Percentiles rank a stretch among this genome's conserved stretches.
These are phyloP conservation scores for Fusarium avenaceum DNA, from an alignment of 2,329 filamentous ascomycete species.

Conservation along the genomic window DNA sequence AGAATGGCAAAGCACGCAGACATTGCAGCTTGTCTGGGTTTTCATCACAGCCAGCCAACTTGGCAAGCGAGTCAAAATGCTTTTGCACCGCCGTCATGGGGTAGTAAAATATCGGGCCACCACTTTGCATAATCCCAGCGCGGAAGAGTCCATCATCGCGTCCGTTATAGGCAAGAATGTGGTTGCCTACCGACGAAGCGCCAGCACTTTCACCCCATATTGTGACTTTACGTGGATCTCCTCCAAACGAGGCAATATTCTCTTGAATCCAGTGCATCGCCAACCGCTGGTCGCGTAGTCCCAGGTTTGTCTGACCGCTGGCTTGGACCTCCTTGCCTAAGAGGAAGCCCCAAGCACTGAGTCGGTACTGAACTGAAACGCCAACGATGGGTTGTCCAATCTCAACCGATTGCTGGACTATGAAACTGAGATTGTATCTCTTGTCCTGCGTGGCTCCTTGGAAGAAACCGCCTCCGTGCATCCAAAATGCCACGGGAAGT, in stretches of 20 bases:
- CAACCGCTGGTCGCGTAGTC: slow-evolving; percentile 62
- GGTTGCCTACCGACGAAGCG: slow-evolving; percentile 21
- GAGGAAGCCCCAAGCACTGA: slow-evolving; percentile 61
- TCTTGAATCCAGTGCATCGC: slow-evolving; percentile 63
- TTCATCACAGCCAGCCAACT: background rate
- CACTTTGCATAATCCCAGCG: slow-evolving; percentile 27
- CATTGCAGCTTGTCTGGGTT: background rate
- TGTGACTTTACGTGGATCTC: slow-evolving; percentile 60
- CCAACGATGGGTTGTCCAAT: slow-evolving; percentile 54
- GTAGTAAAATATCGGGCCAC: slow-evolving; percentile 1
- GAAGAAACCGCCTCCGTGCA: slow-evolving; percentile 55
- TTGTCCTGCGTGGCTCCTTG: slow-evolving; percentile 59
- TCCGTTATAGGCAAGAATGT: slow-evolving; percentile 31
- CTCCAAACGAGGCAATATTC: slow-evolving; percentile 62
- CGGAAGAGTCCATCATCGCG: slow-evolving; percentile 31
- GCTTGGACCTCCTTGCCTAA: slow-evolving; percentile 57
- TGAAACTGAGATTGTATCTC: slow-evolving; percentile 71
- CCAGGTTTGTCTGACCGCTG: slow-evolving; percentile 61
- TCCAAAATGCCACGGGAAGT: slow-evolving; percentile 38
- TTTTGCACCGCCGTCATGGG: background rate
- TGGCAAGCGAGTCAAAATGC: background rate
- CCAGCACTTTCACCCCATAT: slow-evolving; percentile 53
- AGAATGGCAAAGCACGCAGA: background rate
- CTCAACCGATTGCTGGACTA: slow-evolving; percentile 60
- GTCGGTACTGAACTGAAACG: slow-evolving; percentile 43